Evolutionary conservation across 306 rosid genomes (phyloP).

Genomic region (Oxytropis ochrocephala): DNA sequence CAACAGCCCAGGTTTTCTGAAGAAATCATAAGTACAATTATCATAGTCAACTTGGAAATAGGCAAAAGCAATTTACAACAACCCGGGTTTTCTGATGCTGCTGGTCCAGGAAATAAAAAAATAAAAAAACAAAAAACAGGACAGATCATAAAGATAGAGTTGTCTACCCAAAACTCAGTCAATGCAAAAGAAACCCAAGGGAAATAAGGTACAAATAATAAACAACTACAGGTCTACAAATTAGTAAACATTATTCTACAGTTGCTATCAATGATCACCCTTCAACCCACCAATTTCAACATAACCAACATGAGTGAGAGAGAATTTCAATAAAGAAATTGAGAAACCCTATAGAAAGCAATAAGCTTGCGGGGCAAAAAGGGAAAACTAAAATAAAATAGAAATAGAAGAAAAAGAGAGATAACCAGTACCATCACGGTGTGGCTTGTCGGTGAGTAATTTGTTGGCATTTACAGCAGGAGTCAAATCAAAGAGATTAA

Average conservation of each 20-base stretch:
- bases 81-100: background rate
- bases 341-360: background rate
- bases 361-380: no score
- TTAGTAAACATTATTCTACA: background rate
- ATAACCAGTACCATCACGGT: constrained; percentile 73
- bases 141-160: constrained; percentile 4
- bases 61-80: background rate
- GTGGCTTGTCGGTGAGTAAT: constrained; percentile 75
- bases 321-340: background rate
- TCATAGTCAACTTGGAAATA: constrained; percentile 1
- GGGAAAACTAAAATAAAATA: no score
- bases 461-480: constrained; percentile 56
- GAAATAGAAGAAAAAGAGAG: no score
- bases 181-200: background rate
- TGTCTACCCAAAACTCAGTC: background rate
- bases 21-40: constrained; percentile 9
- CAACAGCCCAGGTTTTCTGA: background rate
- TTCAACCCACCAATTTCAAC: background rate
- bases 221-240: background rate
- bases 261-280: background rate
- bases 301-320: background rate
- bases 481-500: constrained; percentile 75
- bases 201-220: background rate
- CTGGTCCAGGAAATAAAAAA: background rate
- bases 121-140: background rate